phyloP scores from a whole-genome alignment of 805 yeast species.

The Lachancea mirantina region DNA sequence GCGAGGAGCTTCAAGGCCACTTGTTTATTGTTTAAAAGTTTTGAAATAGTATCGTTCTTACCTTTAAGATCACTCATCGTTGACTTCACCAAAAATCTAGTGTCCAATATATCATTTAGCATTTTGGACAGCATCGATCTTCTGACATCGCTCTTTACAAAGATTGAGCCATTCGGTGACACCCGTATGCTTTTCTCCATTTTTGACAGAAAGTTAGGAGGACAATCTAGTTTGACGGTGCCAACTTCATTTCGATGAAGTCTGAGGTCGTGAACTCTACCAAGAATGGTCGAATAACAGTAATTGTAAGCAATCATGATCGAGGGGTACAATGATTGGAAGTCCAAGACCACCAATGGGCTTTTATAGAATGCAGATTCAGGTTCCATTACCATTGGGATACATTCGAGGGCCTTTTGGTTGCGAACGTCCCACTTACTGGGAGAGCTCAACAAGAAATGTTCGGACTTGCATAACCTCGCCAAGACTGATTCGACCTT shows the following conservation, averaged over 20 bases:
- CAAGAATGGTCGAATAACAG: slow-evolving; percentile 69
- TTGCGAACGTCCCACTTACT: slow-evolving; percentile 71
- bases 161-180: slow-evolving; percentile 85
- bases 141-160: slow-evolving; percentile 57
- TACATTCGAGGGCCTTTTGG: slow-evolving; percentile 79
- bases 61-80: slow-evolving; percentile 51
- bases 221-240: slow-evolving; percentile 41
- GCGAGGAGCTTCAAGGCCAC: slow-evolving; percentile 85
- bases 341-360: slow-evolving; percentile 85
- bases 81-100: slow-evolving; percentile 69
- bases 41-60: slow-evolving; percentile 40
- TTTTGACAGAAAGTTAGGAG: slow-evolving; percentile 49
- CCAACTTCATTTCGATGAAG: slow-evolving; percentile 45
- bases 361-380: slow-evolving; percentile 75
- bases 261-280: slow-evolving; percentile 50
- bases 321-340: slow-evolving; percentile 91
- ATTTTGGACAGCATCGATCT: slow-evolving; percentile 73
- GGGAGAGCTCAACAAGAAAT: slow-evolving; percentile 68
- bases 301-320: slow-evolving; percentile 85
- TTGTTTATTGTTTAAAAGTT: slow-evolving; percentile 68
- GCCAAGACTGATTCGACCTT: slow-evolving; percentile 82
- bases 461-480: slow-evolving; percentile 71
- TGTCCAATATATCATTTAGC: slow-evolving; percentile 75
- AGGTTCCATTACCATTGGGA: slow-evolving; percentile 93
- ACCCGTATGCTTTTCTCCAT: slow-evolving; percentile 50